Base-by-base conservation (phyloP, 2,329 filamentous ascomycete genomes). In the Cercospora berteroae region DNA sequence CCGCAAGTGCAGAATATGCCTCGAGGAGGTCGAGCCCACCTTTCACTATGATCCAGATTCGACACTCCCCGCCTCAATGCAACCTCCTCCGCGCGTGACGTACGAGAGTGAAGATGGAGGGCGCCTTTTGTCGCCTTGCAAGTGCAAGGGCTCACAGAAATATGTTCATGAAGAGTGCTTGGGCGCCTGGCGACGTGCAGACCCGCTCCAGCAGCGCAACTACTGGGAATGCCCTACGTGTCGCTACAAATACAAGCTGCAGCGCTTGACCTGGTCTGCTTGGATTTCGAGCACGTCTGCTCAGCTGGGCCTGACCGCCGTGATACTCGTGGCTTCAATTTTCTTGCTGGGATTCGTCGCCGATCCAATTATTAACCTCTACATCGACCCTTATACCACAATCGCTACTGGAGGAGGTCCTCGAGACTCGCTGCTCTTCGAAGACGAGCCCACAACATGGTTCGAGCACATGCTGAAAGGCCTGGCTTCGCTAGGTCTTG, bases 121-220 rank as follows among this genome's bases (percentile, higher is more conserved):
- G 44, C 89, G 93, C 60, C 83, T 99, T 29, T 86, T 98, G 73
- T 90, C 91, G 63, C 95, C 95, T 39, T 99, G 95, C 84, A 89
- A 90, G 80, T 99, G 95, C 85, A 96, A 92, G 81, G 95, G 95
- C 62, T 92, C 91, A 44, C 92, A 94, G 73, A 92, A 92, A 81
- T 97, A 96, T 80, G 93, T 98, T 25, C 95, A 99, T 79, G 93
- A 97, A 79, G 90, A 89, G 31, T 99, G 95, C 76, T 84, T 99
- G 59, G 88, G 91, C 74, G 84, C 87, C 10, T 98, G 94, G 93
- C 88, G 95, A 72, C 85, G 89, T 70, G 86, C 91, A 52, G 88
- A 93, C 76, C 90, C 91, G 0, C 75, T 84, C 48, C 85, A 87
- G 50, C 81, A 81, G 66, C 86, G 91, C 65, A 93, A 94, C 73